These are phyloP conservation scores for Fraxinus americana DNA, from an alignment of 257 asterid species.

Conservation along the genomic window DNA sequence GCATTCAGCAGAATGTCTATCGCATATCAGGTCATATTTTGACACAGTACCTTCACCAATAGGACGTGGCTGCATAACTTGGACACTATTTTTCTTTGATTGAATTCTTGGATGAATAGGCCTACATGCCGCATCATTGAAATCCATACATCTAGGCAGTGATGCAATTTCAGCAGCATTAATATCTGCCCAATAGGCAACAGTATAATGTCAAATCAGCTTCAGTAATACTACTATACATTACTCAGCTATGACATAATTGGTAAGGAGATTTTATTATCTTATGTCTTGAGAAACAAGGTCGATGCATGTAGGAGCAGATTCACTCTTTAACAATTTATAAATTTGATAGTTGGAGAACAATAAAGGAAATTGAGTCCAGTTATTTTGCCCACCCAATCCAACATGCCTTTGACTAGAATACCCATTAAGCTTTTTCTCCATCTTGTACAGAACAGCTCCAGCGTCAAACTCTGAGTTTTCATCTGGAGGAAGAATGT, in stretches of 20 bases:
- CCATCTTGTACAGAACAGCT: constrained; percentile 38
- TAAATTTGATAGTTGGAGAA: not conserved
- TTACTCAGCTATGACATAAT: not conserved
- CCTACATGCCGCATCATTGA: not conserved
- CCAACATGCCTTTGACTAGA: constrained; percentile 25
- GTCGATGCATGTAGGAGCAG: not conserved
- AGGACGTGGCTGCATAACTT: constrained; percentile 14
- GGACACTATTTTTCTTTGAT: constrained; percentile 2
- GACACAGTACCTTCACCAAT: constrained; percentile 50
- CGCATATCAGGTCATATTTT: constrained; percentile 36
- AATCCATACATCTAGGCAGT: constrained; percentile 17
- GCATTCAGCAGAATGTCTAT: constrained; percentile 30
- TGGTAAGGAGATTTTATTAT: not conserved
- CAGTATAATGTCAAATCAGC: constrained; percentile 17
- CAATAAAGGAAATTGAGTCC: not conserved
- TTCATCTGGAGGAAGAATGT: constrained; percentile 48
- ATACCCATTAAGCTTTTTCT: constrained; percentile 18
- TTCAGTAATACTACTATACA: not conserved
- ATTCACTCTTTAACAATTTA: not conserved
- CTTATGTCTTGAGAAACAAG: not conserved
- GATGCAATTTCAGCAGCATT: constrained; percentile 29
- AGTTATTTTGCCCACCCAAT: constrained; percentile 24
- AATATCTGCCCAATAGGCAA: constrained; percentile 22
- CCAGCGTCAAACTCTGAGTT: constrained; percentile 34
- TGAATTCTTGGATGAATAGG: not conserved